Conservation (phyloP, 2,329 filamentous ascomycete genomes). For the Beauveria brongniartii region DNA sequence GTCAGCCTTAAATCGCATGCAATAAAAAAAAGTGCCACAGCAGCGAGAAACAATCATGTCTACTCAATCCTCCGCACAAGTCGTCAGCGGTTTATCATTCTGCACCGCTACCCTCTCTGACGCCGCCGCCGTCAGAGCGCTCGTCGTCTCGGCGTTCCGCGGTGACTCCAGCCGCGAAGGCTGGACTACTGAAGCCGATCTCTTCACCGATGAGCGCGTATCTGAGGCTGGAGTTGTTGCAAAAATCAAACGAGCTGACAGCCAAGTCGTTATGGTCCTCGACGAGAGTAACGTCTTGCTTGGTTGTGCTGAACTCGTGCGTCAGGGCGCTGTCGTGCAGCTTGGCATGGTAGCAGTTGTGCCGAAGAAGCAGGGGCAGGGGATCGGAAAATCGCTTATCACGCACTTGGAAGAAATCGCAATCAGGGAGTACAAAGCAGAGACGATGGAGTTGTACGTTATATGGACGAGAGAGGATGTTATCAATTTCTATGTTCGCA, state of each 20-base stretch:
- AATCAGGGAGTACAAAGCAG: slow-evolving; percentile 26
- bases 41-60: neutral
- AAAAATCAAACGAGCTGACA: slow-evolving; percentile 31
- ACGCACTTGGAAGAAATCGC: slow-evolving; percentile 16
- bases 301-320: slow-evolving; percentile 36
- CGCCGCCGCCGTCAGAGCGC: slow-evolving; percentile 23
- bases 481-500: slow-evolving; percentile 36
- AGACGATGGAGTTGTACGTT: slow-evolving; percentile 34
- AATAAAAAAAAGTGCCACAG: neutral
- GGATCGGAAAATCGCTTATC: slow-evolving; percentile 34
- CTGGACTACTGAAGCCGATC: slow-evolving; percentile 40
- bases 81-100: slow-evolving; percentile 13
- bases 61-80: neutral
- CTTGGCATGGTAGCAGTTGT: slow-evolving; percentile 42
- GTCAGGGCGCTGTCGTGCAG: slow-evolving; percentile 25
- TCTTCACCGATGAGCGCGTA: slow-evolving; percentile 36
- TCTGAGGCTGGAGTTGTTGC: slow-evolving; percentile 24
- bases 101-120: slow-evolving; percentile 28
- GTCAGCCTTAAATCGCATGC: neutral
- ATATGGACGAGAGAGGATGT: slow-evolving; percentile 35
- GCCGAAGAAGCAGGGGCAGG: slow-evolving; percentile 32
- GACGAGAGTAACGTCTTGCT: slow-evolving; percentile 22
- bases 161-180: slow-evolving; percentile 31
- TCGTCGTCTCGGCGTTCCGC: slow-evolving; percentile 38
- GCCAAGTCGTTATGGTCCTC: slow-evolving; percentile 29